These are phyloP conservation scores for Phytopythium ostracodes DNA, from an alignment of 352 stramenopile species.

Conservation along the genomic window DNA sequence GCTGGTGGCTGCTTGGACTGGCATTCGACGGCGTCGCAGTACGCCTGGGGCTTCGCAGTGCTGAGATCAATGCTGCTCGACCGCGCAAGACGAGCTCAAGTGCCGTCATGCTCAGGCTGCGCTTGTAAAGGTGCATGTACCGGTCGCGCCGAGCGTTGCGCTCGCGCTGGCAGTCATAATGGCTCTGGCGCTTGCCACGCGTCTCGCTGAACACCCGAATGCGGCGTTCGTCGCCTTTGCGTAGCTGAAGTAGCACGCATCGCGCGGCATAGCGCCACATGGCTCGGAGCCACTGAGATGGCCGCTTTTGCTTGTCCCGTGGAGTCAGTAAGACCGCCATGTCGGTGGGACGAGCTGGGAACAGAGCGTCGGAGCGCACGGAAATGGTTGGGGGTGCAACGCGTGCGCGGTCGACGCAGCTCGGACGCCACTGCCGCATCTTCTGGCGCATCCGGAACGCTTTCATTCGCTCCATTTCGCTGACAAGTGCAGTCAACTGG, in stretches of 20 bases:
- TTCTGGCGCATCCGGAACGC: slow-evolving; percentile 32
- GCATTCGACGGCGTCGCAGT: slow-evolving; percentile 1
- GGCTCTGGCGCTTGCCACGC: slow-evolving; percentile 1
- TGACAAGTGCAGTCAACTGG: slow-evolving; percentile 38
- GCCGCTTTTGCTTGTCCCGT: slow-evolving; percentile 30
- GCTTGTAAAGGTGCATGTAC: slow-evolving; percentile 61
- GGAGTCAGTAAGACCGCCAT: slow-evolving; percentile 9
- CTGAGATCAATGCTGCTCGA: slow-evolving; percentile 18
- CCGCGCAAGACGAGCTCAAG: slow-evolving; percentile 43
- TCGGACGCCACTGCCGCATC: slow-evolving; percentile 37
- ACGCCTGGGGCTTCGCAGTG: slow-evolving; percentile 4
- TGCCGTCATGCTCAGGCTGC: slow-evolving; percentile 34
- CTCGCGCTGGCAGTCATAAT: slow-evolving; percentile 4
- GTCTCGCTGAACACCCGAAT: slow-evolving; percentile 1
- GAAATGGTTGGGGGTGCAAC: slow-evolving; percentile 29
- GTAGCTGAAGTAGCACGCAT: slow-evolving; percentile 26
- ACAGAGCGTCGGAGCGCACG: slow-evolving; percentile 20
- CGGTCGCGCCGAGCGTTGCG: slow-evolving; percentile 14
- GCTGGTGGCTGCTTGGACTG: slow-evolving; percentile 5
- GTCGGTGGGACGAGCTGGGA: slow-evolving; percentile 28
- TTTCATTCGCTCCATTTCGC: slow-evolving; percentile 35
- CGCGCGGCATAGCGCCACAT: slow-evolving; percentile 70
- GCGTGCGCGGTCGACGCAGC: slow-evolving; percentile 41
- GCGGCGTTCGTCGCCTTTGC: slow-evolving; percentile 6
- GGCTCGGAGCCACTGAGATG: slow-evolving; percentile 41